Base-by-base conservation (phyloP, 2,329 filamentous ascomycete genomes). In the Purpureocillium lavendulum region DNA sequence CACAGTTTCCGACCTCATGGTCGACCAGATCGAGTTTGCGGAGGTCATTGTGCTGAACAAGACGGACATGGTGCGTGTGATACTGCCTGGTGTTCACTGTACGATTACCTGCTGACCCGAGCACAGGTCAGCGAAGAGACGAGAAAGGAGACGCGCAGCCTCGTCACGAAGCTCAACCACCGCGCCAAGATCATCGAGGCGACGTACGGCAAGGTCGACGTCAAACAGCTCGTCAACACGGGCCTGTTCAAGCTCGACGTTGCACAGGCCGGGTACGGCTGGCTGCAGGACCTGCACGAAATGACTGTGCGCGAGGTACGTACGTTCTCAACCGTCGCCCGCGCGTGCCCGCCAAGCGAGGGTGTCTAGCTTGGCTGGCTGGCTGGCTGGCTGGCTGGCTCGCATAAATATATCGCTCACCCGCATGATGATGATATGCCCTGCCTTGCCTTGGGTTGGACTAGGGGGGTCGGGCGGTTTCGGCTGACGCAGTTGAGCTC, bases 1-100 rank as follows among this genome's bases (percentile, higher is more conserved):
- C 1, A 86, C 80, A 0, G 82, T 87, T 3, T 84, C 81, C 1
- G 82, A 87, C 47, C 67, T 87, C 0, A 83, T 86, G 71, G 80
- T 84, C 0, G 82, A 87, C 48, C 82, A 87, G 51, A 83, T 87
- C 43, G 83, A 87, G 57, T 87, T 87, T 49, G 81, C 82, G 0
- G 81, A 87, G 47, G 80, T 86, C 7, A 70, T 87, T 12, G 69
- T 86, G 4, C 60, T 86, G 15, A 87, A 87, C 60, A 87, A 87
- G 57, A 65, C 74, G 6, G 80, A 85, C 44, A 73, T 77, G 43
- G 76, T 84, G 12, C 15, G 53, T 35, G n/a, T 11, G 24, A 7
- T 3, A 41, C 30, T n/a, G 11, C 14, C 21, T 10, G 24, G 7
- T 12, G 12, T n/a, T n/a, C n/a, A n/a, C n/a, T n/a, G n/a, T n/a